Evolutionary conservation across 2,329 filamentous ascomycete genomes (phyloP).

Genomic region (Colletotrichum sojae): DNA sequence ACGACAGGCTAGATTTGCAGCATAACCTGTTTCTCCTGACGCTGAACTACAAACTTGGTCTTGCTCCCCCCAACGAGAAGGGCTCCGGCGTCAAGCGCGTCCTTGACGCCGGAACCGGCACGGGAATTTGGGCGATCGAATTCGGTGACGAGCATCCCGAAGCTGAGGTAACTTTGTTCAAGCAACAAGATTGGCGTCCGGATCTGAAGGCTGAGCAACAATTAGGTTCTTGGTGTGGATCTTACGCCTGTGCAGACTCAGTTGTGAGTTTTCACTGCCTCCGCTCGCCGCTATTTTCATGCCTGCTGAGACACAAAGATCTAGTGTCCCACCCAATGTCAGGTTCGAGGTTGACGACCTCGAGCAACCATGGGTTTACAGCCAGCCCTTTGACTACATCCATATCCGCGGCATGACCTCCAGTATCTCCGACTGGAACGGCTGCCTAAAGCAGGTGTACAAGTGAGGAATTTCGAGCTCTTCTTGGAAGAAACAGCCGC

Average conservation of each 20-base stretch:
- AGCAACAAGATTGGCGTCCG: too few relatives aligned
- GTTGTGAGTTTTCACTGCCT: constrained; percentile 39
- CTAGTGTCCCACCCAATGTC: constrained; percentile 47
- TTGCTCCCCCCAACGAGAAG: constrained; percentile 43
- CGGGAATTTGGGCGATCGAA: constrained; percentile 35
- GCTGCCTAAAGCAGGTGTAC: constrained; percentile 42
- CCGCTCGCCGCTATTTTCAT: background rate
- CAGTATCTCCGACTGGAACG: constrained; percentile 45
- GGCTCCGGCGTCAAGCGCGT: constrained; percentile 42
- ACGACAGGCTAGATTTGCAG: constrained; percentile 51
- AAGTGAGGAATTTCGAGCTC: constrained; percentile 2
- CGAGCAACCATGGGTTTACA: constrained; percentile 45
- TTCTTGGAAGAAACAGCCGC: background rate
- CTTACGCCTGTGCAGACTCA: constrained; percentile 51
- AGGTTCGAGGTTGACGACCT: constrained; percentile 39
- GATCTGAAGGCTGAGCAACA: background rate
- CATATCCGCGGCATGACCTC: constrained; percentile 50
- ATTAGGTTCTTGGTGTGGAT: constrained; percentile 48
- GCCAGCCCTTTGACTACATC: constrained; percentile 50
- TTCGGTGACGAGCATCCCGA: constrained; percentile 46
- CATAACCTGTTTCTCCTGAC: constrained; percentile 53
- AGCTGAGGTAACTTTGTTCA: constrained; percentile 35
- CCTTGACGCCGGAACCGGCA: constrained; percentile 29
- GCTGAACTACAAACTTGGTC: constrained; percentile 47
- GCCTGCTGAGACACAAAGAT: background rate